These are phyloP conservation scores for Chlorella ohadii DNA, from an alignment of 139 green algal species.

Conservation along the genomic window DNA sequence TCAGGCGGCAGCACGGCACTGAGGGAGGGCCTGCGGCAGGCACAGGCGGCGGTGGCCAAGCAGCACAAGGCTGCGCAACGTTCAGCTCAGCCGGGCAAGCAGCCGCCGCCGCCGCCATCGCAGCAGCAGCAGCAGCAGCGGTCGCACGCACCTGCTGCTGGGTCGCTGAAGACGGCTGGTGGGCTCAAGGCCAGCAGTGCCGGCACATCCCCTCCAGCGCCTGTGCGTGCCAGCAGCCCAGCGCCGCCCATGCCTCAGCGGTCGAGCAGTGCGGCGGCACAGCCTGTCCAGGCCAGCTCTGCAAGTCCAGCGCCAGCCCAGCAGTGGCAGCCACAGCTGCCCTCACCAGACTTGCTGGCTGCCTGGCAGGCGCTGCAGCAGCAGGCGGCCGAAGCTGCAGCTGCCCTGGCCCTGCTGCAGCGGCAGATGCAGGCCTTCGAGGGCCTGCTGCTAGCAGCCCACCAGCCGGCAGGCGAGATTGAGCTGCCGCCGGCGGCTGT, in stretches of 20 bases:
- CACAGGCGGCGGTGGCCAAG: background rate
- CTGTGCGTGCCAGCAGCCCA: no score
- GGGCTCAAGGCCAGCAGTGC: background rate
- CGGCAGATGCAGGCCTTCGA: background rate
- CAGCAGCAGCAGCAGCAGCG: background rate
- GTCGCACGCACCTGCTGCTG: background rate
- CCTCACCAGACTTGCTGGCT: background rate
- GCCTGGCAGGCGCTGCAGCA: background rate
- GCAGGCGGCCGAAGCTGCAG: background rate
- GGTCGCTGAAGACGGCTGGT: no score
- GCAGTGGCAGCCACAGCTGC: no score
- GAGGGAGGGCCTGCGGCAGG: background rate
- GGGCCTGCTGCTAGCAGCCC: background rate
- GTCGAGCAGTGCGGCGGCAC: background rate
- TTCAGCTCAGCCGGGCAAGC: background rate
- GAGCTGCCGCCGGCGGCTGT: background rate
- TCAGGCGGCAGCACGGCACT: background rate
- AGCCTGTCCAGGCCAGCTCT: background rate
- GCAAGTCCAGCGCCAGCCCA: background rate
- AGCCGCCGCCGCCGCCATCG: background rate
- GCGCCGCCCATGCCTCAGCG: background rate
- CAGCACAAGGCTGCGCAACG: background rate
- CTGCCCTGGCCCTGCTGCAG: background rate
- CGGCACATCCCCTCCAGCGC: no score
- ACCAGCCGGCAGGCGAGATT: background rate